Percentiles rank a stretch among this genome's conserved stretches.
phyloP scores from a whole-genome alignment of 768 basidiomycete genomes.

The Xerocomellus amylosporus region DNA sequence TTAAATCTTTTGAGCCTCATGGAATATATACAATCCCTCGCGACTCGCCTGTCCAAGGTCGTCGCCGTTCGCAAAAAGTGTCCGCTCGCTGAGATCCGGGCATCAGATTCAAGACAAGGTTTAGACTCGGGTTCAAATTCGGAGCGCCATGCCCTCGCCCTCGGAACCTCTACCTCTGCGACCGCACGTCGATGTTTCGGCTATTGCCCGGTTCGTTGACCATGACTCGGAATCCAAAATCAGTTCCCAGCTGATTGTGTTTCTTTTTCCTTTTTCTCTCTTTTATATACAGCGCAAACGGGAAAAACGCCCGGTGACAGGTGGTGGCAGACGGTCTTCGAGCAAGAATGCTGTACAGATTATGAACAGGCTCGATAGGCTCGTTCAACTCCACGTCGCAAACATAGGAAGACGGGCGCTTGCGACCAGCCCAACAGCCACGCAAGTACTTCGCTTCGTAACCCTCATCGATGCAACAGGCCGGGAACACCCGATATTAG shows the following conservation, averaged over 20 bases:
- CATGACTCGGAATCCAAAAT: neutral
- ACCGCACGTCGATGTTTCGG: constrained; percentile 9
- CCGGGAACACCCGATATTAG: constrained; percentile 23
- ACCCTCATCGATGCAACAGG: constrained; percentile 29
- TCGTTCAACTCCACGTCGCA: constrained; percentile 21
- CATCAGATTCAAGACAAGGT: constrained; percentile 17
- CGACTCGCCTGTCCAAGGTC: constrained; percentile 19
- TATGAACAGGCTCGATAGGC: constrained; percentile 20
- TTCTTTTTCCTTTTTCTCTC: neutral
- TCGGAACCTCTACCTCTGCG: constrained; percentile 11
- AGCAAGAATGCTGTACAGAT: constrained; percentile 16
- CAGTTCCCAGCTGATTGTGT: neutral
- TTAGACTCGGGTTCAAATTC: constrained; percentile 6
- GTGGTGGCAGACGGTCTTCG: constrained; percentile 1
- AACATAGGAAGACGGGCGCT: constrained; percentile 8
- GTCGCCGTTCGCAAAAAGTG: constrained; percentile 19
- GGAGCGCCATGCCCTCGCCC: constrained; percentile 2
- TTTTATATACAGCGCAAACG: constrained; percentile 19
- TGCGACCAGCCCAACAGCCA: constrained; percentile 18
- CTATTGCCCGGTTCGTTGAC: constrained; percentile 10
- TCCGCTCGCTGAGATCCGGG: constrained; percentile 6
- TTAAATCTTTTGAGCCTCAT: constrained; percentile 2
- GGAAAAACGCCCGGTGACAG: constrained; percentile 6
- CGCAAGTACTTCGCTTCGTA: constrained; percentile 20
- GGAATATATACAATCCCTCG: constrained; percentile 24